Conservation (phyloP, 2,329 filamentous ascomycete species). For the Aaosphaeria pasadenensis region DNA sequence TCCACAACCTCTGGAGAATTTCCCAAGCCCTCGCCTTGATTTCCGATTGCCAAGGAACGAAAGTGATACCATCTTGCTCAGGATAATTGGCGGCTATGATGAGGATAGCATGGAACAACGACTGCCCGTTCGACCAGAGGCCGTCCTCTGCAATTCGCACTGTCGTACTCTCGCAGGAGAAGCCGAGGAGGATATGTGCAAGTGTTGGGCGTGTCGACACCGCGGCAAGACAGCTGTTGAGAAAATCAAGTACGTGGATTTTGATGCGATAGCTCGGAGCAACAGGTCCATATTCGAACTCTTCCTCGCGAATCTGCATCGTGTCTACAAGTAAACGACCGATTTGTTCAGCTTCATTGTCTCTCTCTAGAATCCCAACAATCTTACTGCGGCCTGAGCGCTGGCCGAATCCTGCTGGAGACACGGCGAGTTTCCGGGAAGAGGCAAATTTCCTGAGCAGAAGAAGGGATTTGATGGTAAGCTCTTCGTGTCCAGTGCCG, state of each 20-base stretch:
- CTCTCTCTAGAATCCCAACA: constrained; percentile 80
- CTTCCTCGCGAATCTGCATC: constrained; percentile 62
- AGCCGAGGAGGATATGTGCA: constrained; percentile 86
- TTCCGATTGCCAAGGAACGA: constrained; percentile 40
- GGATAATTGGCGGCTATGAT: constrained; percentile 69
- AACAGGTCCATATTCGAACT: constrained; percentile 67
- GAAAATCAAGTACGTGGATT: constrained; percentile 77
- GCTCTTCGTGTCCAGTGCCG: constrained; percentile 74
- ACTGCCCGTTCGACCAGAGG: constrained; percentile 67
- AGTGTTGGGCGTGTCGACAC: constrained; percentile 78
- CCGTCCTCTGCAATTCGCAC: constrained; percentile 67
- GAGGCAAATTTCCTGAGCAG: constrained; percentile 83
- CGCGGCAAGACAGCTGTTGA: constrained; percentile 74
- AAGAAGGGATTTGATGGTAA: constrained; percentile 77
- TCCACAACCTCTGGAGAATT: constrained; percentile 79
- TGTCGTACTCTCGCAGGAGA: constrained; percentile 69
- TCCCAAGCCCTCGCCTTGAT: constrained; percentile 47
- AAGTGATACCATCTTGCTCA: constrained; percentile 50
- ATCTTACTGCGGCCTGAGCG: constrained; percentile 74
- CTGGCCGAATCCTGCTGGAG: constrained; percentile 61
- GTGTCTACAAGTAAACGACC: constrained; percentile 68
- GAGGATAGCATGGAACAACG: constrained; percentile 81
- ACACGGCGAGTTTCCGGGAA: constrained; percentile 74
- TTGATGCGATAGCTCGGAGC: constrained; percentile 79
- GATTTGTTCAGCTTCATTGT: constrained; percentile 77